Evolutionary conservation across 1,284 basidiomycete species (phyloP).

Genomic region (Fomitopsis palustris): DNA sequence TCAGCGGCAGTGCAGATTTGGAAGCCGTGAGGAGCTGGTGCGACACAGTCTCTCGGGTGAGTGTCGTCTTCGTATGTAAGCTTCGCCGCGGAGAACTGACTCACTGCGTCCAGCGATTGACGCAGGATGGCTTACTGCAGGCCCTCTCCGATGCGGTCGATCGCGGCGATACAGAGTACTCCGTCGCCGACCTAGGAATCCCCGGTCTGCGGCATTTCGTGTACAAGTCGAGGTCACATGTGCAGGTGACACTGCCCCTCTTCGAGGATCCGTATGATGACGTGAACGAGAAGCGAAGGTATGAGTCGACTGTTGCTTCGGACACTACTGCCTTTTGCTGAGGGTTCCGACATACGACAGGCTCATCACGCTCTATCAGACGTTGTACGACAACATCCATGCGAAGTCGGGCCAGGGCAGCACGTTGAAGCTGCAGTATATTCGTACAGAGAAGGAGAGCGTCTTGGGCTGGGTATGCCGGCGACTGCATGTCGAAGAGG

Average conservation of each 20-base stretch:
- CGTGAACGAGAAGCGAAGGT: slow-evolving; percentile 58
- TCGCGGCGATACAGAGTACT: slow-evolving; percentile 56
- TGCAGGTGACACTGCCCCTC: slow-evolving; percentile 82
- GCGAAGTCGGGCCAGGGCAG: slow-evolving; percentile 78
- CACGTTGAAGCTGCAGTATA: slow-evolving; percentile 78
- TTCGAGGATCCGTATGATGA: slow-evolving; percentile 83
- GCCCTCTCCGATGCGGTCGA: slow-evolving; percentile 43
- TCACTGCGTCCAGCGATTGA: slow-evolving; percentile 48
- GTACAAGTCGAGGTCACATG: slow-evolving; percentile 86
- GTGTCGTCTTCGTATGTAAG: slow-evolving; percentile 6
- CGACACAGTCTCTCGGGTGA: slow-evolving; percentile 58
- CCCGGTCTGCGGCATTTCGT: slow-evolving; percentile 92
- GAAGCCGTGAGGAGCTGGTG: slow-evolving; percentile 72
- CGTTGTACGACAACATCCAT: slow-evolving; percentile 80
- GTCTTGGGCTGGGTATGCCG: slow-evolving; percentile 83
- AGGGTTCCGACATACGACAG: slow-evolving; percentile 33
- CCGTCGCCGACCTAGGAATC: slow-evolving; percentile 71
- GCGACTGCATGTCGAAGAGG: background rate
- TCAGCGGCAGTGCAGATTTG: slow-evolving; percentile 67
- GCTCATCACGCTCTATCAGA: slow-evolving; percentile 82
- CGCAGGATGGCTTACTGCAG: slow-evolving; percentile 53
- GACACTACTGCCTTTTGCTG: background rate
- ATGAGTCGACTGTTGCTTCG: slow-evolving; percentile 9
- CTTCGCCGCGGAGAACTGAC: background rate
- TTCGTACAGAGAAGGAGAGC: slow-evolving; percentile 81